Percentiles rank a stretch among this genome's conserved stretches.
Conservation (phyloP, 345 rosid genomes). For the Citrus sp. region DNA sequence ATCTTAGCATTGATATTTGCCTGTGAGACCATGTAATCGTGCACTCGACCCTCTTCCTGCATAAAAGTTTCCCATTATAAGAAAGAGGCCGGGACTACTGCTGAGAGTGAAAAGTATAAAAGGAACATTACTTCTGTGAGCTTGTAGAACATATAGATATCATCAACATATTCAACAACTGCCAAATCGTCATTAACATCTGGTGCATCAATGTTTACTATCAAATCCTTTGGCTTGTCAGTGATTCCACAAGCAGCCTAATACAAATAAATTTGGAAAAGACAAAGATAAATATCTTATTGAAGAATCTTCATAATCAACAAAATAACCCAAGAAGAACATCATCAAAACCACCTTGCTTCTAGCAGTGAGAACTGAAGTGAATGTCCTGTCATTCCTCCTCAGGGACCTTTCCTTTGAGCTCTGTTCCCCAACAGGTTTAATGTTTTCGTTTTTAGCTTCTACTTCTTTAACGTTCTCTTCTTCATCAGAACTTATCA, state of each 20-base stretch:
- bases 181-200: conserved; percentile 10
- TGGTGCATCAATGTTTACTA: conserved; percentile 8
- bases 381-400: conserved; percentile 7
- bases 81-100: neutral
- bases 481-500: conserved; percentile 7
- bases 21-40: conserved; percentile 12
- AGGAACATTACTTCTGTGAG: conserved; percentile 8
- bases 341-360: conserved; percentile 7
- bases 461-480: neutral
- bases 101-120: neutral
- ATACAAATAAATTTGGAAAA: neutral
- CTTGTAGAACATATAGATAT: conserved; percentile 11
- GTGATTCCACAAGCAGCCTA: conserved; percentile 9
- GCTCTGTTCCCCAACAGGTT: neutral
- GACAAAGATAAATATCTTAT: neutral
- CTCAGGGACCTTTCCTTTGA: neutral
- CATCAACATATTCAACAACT: conserved; percentile 16
- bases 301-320: neutral
- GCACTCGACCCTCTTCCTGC: conserved; percentile 17
- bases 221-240: neutral
- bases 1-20: conserved; percentile 1
- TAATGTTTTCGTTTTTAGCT: neutral
- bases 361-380: conserved; percentile 16
- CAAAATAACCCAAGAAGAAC: neutral
- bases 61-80: neutral